Evolutionary conservation across 441 rosid genomes (phyloP).

Genomic region (Populus hybrid): DNA sequence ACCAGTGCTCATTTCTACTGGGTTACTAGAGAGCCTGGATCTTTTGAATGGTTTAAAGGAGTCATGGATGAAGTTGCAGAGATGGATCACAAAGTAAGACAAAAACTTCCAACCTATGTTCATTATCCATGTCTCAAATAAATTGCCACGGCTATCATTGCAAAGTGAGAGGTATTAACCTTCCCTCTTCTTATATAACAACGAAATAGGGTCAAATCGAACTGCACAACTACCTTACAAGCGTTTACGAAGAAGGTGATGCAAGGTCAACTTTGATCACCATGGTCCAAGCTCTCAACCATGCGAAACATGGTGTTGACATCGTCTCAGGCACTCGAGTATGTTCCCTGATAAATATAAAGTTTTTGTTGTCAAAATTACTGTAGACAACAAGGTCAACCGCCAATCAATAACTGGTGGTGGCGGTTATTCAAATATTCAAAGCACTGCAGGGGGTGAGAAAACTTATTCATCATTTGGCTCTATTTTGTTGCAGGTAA

Average conservation of each 20-base stretch:
- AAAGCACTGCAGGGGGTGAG: neutral
- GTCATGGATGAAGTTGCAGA: conserved; percentile 94
- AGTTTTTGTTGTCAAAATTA: neutral
- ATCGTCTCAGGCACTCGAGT: conserved; percentile 95
- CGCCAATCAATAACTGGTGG: neutral
- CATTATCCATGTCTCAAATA: neutral
- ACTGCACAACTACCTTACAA: conserved; percentile 92
- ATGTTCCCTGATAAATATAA: conserved; percentile 19
- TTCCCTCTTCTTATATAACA: conserved; percentile 1
- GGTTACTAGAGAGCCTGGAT: conserved; percentile 94
- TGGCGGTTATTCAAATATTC: neutral
- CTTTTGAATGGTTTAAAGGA: conserved; percentile 96
- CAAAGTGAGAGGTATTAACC: neutral
- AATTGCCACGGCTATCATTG: neutral
- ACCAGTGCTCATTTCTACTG: conserved; percentile 86
- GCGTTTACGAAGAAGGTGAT: conserved; percentile 97
- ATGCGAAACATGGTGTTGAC: conserved; percentile 97
- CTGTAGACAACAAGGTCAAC: too few species aligned
- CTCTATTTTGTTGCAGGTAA: conserved; percentile 46
- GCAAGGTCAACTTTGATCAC: conserved; percentile 94
- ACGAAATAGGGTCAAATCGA: conserved; percentile 86
- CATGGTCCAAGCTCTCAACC: conserved; percentile 96
- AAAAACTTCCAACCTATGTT: neutral
- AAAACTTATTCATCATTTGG: neutral
- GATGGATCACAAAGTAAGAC: conserved; percentile 74